A percentile compares a stretch with the other conserved stretches of the same genome.
phyloP scores from a whole-genome alignment of 352 stramenopile genomes.

The Phytopythium delawarense region DNA sequence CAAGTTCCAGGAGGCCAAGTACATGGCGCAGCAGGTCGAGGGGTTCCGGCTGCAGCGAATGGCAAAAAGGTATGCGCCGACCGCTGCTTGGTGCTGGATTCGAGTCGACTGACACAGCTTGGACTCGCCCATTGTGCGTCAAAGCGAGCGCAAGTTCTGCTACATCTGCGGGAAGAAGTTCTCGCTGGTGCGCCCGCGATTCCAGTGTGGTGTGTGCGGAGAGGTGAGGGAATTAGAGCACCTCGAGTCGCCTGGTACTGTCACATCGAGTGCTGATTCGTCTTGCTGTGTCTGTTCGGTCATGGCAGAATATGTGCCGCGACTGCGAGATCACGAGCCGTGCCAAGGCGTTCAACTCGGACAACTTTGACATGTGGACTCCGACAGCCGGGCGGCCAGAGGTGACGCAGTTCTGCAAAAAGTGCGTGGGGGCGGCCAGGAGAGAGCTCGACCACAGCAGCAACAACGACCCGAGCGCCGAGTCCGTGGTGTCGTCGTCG shows the following conservation, averaged over 20 bases:
- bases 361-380: conserved; percentile 27
- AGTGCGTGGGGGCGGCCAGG: conserved; percentile 43
- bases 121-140: not conserved
- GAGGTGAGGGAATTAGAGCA: conserved; percentile 19
- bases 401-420: conserved; percentile 50
- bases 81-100: conserved; percentile 4
- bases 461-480: conserved; percentile 9
- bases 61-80: conserved; percentile 30
- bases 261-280: not conserved
- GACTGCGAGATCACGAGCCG: conserved; percentile 57
- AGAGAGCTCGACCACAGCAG: conserved; percentile 33
- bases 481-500: conserved; percentile 24
- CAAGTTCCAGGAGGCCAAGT: conserved; percentile 53
- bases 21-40: conserved; percentile 54
- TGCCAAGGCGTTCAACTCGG: conserved; percentile 42
- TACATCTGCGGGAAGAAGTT: conserved; percentile 77
- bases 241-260: not conserved
- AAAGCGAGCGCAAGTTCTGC: conserved; percentile 55
- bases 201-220: conserved; percentile 61
- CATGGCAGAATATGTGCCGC: conserved; percentile 51
- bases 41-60: conserved; percentile 33
- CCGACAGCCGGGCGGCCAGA: conserved; percentile 30
- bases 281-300: not conserved
- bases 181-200: conserved; percentile 51
- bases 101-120: conserved; percentile 6